phyloP scores from a whole-genome alignment of 2,329 filamentous ascomycete species.

The Epichloe bromicola region DNA sequence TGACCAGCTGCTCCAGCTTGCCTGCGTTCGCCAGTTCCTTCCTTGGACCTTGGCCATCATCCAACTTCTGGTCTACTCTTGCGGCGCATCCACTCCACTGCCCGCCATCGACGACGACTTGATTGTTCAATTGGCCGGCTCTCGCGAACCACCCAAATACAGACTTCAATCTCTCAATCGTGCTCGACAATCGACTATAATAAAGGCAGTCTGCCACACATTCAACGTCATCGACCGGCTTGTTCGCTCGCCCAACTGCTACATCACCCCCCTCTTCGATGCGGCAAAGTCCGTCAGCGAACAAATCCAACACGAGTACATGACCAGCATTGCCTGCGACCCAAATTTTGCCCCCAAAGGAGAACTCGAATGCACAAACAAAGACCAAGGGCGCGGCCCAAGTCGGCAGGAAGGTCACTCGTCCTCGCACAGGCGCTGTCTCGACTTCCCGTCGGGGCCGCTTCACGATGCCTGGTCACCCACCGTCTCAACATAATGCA shows the following conservation, averaged over 20 bases:
- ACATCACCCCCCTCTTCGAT: not conserved
- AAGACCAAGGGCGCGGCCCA: constrained; percentile 25
- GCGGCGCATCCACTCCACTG: not conserved
- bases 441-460: constrained; percentile 18
- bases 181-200: too few relatives aligned
- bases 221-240: not conserved
- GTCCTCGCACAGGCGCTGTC: constrained; percentile 21
- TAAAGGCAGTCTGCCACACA: too few relatives aligned
- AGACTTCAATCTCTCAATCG: too few relatives aligned
- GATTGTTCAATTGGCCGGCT: not conserved
- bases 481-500: constrained; percentile 23
- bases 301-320: not conserved
- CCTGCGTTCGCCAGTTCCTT: too few relatives aligned
- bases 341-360: not conserved
- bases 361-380: constrained; percentile 24
- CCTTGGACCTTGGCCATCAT: not conserved
- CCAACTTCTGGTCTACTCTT: not conserved
- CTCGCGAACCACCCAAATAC: not conserved
- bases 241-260: not conserved
- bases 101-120: not conserved
- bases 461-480: constrained; percentile 19
- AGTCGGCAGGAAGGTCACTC: constrained; percentile 22
- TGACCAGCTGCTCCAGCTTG: not conserved
- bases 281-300: not conserved
- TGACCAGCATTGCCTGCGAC: not conserved